Conservation (phyloP, 2,329 filamentous ascomycete species). For the Xylaria sp. region DNA sequence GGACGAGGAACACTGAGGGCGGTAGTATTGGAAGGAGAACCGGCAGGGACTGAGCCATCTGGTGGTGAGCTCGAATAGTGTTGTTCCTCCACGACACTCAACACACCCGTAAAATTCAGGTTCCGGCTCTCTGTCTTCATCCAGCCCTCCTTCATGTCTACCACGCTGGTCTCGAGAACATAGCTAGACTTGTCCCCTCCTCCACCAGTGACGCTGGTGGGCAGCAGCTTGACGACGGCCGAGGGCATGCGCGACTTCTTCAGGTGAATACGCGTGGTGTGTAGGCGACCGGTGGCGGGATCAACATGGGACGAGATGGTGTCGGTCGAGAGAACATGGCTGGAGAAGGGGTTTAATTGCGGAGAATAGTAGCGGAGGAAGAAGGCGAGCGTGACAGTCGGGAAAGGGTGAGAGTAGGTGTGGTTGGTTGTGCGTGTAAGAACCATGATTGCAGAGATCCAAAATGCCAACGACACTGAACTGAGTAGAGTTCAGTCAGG, state of each 20-base stretch:
- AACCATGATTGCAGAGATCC: slow-evolving; percentile 60
- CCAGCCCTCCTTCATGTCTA: slow-evolving; percentile 82
- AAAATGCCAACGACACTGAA: slow-evolving; percentile 6
- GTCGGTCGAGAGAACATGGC: slow-evolving; percentile 84
- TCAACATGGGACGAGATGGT: slow-evolving; percentile 81
- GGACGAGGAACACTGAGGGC: slow-evolving; percentile 30
- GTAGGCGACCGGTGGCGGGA: slow-evolving; percentile 75
- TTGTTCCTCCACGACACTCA: slow-evolving; percentile 82
- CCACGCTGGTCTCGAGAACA: slow-evolving; percentile 81
- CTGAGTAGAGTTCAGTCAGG: not conserved
- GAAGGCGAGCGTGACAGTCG: slow-evolving; percentile 87
- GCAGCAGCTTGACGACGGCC: slow-evolving; percentile 79
- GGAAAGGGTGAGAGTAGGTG: slow-evolving; percentile 82
- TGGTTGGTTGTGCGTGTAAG: slow-evolving; percentile 74
- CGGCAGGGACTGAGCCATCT: slow-evolving; percentile 43
- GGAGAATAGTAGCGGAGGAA: slow-evolving; percentile 84
- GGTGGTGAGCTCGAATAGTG: slow-evolving; percentile 64
- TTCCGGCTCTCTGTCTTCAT: slow-evolving; percentile 86
- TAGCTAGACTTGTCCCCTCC: slow-evolving; percentile 77
- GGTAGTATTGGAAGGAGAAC: slow-evolving; percentile 45
- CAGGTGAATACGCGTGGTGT: slow-evolving; percentile 82
- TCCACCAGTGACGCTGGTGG: slow-evolving; percentile 74
- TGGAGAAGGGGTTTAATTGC: slow-evolving; percentile 79
- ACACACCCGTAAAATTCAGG: slow-evolving; percentile 82
- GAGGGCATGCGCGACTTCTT: slow-evolving; percentile 83